Conservation (phyloP, 2,329 filamentous ascomycete species). For the Chrysoporthe deuterocubensis region DNA sequence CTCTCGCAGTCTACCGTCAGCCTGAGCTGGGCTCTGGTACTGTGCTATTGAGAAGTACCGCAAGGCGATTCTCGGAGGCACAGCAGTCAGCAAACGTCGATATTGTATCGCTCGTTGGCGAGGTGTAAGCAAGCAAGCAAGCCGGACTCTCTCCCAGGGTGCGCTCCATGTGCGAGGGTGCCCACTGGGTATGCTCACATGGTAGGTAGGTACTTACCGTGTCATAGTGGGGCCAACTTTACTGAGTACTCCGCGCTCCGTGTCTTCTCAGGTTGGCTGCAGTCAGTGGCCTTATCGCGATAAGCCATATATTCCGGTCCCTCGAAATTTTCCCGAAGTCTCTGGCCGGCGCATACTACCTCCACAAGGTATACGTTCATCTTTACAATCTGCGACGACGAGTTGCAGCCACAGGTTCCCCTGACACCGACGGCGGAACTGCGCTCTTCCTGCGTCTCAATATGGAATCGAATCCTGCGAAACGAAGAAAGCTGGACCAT, state of each 20-base stretch:
- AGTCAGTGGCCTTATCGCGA: constrained; percentile 5
- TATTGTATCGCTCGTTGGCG: neutral
- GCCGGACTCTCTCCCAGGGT: neutral
- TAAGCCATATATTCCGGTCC: constrained; percentile 9
- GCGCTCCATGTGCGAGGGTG: too few relatives aligned
- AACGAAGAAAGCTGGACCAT: constrained; percentile 41
- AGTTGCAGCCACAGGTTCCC: neutral
- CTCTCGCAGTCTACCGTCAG: neutral
- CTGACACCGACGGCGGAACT: neutral
- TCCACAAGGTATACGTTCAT: neutral
- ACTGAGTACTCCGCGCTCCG: neutral
- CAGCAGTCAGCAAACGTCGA: too few relatives aligned
- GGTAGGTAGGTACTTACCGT: neutral
- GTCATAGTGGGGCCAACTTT: constrained; percentile 12
- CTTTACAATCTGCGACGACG: neutral
- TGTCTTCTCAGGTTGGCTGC: too few relatives aligned
- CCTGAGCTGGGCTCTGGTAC: neutral
- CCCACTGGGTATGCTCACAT: too few relatives aligned
- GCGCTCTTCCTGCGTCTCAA: constrained; percentile 2
- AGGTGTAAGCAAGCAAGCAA: neutral
- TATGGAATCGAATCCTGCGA: constrained; percentile 40
- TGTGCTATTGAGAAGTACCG: neutral
- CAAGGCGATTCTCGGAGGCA: neutral
- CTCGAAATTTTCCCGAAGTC: constrained; percentile 7
- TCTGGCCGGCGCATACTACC: neutral